Evolutionary conservation across 2,329 filamentous ascomycete species (phyloP).

Genomic region (Aureobasidium sp.): DNA sequence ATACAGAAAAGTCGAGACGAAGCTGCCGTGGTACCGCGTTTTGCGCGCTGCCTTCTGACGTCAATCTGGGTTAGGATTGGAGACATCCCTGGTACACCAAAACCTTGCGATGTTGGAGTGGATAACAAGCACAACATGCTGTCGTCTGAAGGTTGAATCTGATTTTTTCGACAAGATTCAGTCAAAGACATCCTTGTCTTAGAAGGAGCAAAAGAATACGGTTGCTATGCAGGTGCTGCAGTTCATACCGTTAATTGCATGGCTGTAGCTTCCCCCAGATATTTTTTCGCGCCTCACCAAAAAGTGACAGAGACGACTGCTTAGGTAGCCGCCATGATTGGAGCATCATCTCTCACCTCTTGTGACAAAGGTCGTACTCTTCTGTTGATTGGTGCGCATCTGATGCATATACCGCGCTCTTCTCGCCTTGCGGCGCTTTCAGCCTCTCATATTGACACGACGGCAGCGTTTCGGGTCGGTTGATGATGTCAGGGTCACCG

Average conservation of each 20-base stretch:
- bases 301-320: not conserved
- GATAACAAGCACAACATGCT: too few relatives aligned
- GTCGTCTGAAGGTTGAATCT: too few relatives aligned
- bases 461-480: not conserved
- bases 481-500: slow-evolving; percentile 6
- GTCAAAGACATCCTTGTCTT: too few relatives aligned
- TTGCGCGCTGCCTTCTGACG: not conserved
- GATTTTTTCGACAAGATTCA: too few relatives aligned
- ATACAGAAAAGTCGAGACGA: not conserved
- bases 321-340: not conserved
- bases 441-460: not conserved
- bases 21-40: not conserved
- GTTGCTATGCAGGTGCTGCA: slow-evolving; percentile 1
- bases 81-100: not conserved
- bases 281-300: not conserved
- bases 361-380: not conserved
- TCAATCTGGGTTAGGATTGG: not conserved
- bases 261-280: slow-evolving; percentile 14
- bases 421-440: not conserved
- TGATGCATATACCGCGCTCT: not conserved
- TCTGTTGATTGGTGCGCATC: not conserved
- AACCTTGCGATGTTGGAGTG: not conserved
- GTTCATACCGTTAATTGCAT: not conserved
- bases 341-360: not conserved
- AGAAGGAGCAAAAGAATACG: not conserved